Evolutionary conservation across 1,139 yeast species (phyloP), one percentile per base, ranked within the genome.

Genomic region (Protomyces lactucae-debilis): DNA sequence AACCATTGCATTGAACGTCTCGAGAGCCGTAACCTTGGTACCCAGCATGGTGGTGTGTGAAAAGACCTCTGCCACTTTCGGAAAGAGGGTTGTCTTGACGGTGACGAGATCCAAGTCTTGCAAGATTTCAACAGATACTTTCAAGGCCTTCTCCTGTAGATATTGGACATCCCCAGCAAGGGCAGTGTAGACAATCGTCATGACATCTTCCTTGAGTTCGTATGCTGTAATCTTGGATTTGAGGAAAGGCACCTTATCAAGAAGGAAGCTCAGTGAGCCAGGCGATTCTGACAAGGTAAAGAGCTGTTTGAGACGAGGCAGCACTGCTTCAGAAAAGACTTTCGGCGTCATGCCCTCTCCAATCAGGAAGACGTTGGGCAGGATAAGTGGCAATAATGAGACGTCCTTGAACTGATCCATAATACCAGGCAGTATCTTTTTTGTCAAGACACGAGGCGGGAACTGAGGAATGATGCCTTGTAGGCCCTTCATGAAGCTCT

Each of bases 11-110:
- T 82, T 81, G 70, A 93, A 86, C 0, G 88, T 80, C 36, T 80
- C 77, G n/a, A 91, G 79, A 1, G 96, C 83, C 14, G 85, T 80
- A 40, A 86, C 78, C 71, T 93, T 91, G 37, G 92, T 88, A 2
- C 88, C 84, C 51, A 91, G 77, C 52, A 93, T 83, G 0, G 95
- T 88, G 0, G 98, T 92, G 55, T 90, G 87, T 52, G 89, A 83
- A 75, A 91, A 92, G 2, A 89, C 82, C 53, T 81, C 82, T 52
- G 90, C 83, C 28, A 91, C 78, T 52, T 84, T 77, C 0, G 97
- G 96, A 73, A 88, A 83, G 18, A 90, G 78, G 18, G 83, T 83
- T 70, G 85, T 86, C 70, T 92, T 90, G 64, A 90, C 80, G 43
- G 85, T 83, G 5, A 92, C 83, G 71, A 89, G 88, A 64, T 86